A percentile compares a stretch with the other conserved stretches of the same genome.
phyloP scores from a whole-genome alignment of 1,284 basidiomycete species.

The Xanthoconium separans region DNA sequence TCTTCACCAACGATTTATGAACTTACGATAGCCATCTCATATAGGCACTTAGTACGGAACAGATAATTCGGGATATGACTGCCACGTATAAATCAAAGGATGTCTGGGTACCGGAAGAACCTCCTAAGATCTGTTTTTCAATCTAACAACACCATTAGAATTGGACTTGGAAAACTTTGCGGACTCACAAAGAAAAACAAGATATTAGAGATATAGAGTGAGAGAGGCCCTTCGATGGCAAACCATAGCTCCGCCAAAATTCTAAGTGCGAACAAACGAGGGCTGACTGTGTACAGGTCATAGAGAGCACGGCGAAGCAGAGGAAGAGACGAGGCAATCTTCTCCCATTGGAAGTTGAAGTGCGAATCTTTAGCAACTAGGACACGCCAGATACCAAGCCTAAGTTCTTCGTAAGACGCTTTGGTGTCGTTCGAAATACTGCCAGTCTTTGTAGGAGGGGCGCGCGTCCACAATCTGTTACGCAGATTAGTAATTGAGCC shows the following conservation, averaged over 20 bases:
- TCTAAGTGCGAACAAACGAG: constrained; percentile 18
- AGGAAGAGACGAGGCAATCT: not conserved
- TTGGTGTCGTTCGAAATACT: constrained; percentile 4
- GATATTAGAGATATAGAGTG: constrained; percentile 23
- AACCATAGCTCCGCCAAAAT: constrained; percentile 20
- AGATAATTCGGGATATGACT: constrained; percentile 9
- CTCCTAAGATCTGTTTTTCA: constrained; percentile 16
- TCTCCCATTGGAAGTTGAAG: constrained; percentile 11
- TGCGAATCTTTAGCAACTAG: constrained; percentile 14
- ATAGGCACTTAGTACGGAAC: constrained; percentile 16
- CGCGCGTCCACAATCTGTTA: not conserved
- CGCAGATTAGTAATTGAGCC: not conserved
- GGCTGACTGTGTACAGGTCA: constrained; percentile 23
- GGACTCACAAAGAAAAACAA: constrained; percentile 22
- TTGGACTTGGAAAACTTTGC: not conserved
- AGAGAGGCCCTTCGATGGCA: constrained; percentile 19
- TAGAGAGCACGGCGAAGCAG: constrained; percentile 19
- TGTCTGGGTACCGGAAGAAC: not conserved
- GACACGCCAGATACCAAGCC: constrained; percentile 27
- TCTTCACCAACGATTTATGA: not conserved
- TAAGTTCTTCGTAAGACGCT: constrained; percentile 13
- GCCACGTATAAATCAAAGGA: constrained; percentile 13
- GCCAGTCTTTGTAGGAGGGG: not conserved
- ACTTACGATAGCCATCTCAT: constrained; percentile 21
- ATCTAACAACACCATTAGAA: constrained; percentile 12